A percentile compares a stretch with the other conserved stretches of the same genome.
These are phyloP conservation scores for Lipomyces oligophaga DNA, from an alignment of 805 yeast genomes.

Conservation along the genomic window DNA sequence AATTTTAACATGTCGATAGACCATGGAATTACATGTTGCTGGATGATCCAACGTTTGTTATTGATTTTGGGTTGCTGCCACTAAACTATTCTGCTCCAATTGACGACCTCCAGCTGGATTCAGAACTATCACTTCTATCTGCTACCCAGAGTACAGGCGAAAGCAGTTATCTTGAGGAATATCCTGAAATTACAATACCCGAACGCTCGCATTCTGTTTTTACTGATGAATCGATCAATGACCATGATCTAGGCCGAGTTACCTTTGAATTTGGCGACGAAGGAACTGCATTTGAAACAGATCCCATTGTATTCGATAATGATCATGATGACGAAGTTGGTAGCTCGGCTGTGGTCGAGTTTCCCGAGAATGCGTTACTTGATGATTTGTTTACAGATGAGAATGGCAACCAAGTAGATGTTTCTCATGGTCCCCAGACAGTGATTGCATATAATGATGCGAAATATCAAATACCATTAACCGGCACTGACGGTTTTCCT, in stretches of 20 bases:
- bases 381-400: too few relatives aligned
- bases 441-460: background rate
- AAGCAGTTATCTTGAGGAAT: background rate
- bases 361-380: too few relatives aligned
- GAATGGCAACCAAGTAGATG: too few relatives aligned
- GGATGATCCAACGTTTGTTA: conserved; percentile 25
- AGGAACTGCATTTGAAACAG: conserved; percentile 13
- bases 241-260: conserved; percentile 25
- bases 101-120: too few relatives aligned
- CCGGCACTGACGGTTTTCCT: background rate
- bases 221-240: conserved; percentile 6
- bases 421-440: too few relatives aligned
- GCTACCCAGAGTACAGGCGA: too few relatives aligned
- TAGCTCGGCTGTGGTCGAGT: too few relatives aligned
- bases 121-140: too few relatives aligned
- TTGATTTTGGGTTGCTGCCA: conserved; percentile 25
- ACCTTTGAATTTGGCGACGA: conserved; percentile 21
- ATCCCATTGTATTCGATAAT: background rate
- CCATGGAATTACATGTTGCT: conserved; percentile 1
- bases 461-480: background rate
- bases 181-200: too few relatives aligned
- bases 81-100: background rate
- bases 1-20: too few relatives aligned
- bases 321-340: too few relatives aligned
- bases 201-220: too few relatives aligned